phyloP scores from a whole-genome alignment of 306 rosid species.

The Prunus dulcis region DNA sequence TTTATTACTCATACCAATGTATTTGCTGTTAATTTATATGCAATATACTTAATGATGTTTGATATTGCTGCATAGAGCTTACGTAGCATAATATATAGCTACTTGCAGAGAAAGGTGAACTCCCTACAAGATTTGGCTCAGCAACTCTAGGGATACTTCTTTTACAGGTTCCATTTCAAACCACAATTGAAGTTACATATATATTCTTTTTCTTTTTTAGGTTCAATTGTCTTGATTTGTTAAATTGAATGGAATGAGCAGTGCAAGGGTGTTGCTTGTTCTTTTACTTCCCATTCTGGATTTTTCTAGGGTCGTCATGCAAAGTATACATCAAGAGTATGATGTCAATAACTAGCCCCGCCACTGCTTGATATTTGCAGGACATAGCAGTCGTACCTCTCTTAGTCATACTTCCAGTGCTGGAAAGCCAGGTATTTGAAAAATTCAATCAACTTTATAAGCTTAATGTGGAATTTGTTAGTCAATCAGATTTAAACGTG shows the following conservation, averaged over 20 bases:
- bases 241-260: slow-evolving; percentile 9
- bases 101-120: slow-evolving; percentile 99
- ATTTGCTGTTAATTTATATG: slow-evolving; percentile 10
- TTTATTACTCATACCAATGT: not conserved
- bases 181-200: not conserved
- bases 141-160: slow-evolving; percentile 98
- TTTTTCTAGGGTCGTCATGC: slow-evolving; percentile 26
- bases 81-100: slow-evolving; percentile 56
- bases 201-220: slow-evolving; percentile 13
- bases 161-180: slow-evolving; percentile 63
- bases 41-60: slow-evolving; percentile 24
- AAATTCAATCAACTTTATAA: not conserved
- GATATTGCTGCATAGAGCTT: slow-evolving; percentile 26
- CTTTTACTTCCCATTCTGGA: slow-evolving; percentile 29
- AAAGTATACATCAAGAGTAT: slow-evolving; percentile 6
- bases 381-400: slow-evolving; percentile 99
- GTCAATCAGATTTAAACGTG: not conserved
- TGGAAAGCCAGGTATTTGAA: slow-evolving; percentile 88
- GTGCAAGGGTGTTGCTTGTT: slow-evolving; percentile 8
- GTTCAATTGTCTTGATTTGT: slow-evolving; percentile 17
- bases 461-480: not conserved
- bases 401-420: slow-evolving; percentile 91
- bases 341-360: slow-evolving; percentile 25
- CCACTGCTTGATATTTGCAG: slow-evolving; percentile 58
- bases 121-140: slow-evolving; percentile 94